These are phyloP conservation scores for Nemania bipapillata DNA, from an alignment of 2,329 filamentous ascomycete species.

Conservation along the genomic window DNA sequence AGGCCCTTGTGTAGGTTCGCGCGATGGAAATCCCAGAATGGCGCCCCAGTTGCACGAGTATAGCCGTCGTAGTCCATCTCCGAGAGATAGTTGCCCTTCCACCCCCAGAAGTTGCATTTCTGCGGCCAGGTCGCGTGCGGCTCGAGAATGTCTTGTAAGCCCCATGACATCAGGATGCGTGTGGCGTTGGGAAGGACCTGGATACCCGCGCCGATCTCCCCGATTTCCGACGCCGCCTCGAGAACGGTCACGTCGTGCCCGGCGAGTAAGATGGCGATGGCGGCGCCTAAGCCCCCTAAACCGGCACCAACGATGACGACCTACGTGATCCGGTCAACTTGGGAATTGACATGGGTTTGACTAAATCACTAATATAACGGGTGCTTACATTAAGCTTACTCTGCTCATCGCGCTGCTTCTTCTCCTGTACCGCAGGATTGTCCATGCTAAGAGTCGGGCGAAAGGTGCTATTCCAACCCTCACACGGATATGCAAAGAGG, in stretches of 20 bases:
- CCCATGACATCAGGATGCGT: conserved; percentile 61
- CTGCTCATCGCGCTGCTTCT: conserved; percentile 34
- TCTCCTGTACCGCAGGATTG: conserved; percentile 15
- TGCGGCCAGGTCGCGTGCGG: conserved; percentile 56
- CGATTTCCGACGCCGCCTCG: conserved; percentile 59
- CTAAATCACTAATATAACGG: too few relatives aligned
- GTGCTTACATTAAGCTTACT: conserved; percentile 27
- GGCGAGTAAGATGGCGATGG: conserved; percentile 59
- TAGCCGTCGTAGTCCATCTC: conserved; percentile 61
- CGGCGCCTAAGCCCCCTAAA: conserved; percentile 63
- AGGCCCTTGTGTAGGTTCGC: conserved; percentile 63
- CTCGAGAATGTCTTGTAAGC: conserved; percentile 56
- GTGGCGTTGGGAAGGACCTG: conserved; percentile 62
- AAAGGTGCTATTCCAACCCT: neutral
- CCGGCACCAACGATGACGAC: conserved; percentile 67
- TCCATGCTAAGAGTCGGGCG: neutral
- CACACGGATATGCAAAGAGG: neutral
- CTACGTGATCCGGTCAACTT: conserved; percentile 41
- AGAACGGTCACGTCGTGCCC: conserved; percentile 62
- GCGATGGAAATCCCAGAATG: conserved; percentile 67
- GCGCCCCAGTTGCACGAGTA: conserved; percentile 51
- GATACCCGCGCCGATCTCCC: conserved; percentile 63
- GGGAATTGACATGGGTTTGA: neutral
- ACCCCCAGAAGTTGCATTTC: conserved; percentile 62
- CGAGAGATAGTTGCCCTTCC: conserved; percentile 63